Evolutionary conservation across 176 grass and related monocot genomes (phyloP).

Genomic region (Rhynchospora pubera): DNA sequence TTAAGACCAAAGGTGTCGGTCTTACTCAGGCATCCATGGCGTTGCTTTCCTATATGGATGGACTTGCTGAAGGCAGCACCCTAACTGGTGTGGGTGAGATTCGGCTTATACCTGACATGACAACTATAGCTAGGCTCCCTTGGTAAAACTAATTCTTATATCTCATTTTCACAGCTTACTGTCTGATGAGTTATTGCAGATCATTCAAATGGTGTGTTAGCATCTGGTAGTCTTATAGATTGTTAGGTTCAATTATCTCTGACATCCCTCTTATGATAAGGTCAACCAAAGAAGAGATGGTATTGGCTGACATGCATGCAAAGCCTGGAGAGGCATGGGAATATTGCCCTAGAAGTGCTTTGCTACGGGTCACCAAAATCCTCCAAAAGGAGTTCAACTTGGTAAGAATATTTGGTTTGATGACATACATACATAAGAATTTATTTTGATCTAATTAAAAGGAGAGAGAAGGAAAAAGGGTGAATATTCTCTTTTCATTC

Average conservation of each 20-base stretch:
- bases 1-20: slow-evolving; percentile 70
- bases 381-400: slow-evolving; percentile 78
- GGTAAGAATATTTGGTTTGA: slow-evolving; percentile 38
- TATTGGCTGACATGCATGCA: slow-evolving; percentile 85
- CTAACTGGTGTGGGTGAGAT: slow-evolving; percentile 90
- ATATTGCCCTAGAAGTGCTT: slow-evolving; percentile 80
- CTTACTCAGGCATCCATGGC: slow-evolving; percentile 73
- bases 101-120: slow-evolving; percentile 76
- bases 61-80: slow-evolving; percentile 70
- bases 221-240: background rate
- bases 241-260: background rate
- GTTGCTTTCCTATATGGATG: slow-evolving; percentile 74
- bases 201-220: background rate
- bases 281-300: slow-evolving; percentile 84
- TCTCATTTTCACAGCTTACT: too few species aligned
- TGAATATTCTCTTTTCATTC: background rate
- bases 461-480: background rate
- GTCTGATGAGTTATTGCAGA: background rate
- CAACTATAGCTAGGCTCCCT: slow-evolving; percentile 67
- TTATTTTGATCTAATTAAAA: slow-evolving; percentile 9
- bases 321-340: slow-evolving; percentile 80
- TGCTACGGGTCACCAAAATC: slow-evolving; percentile 59
- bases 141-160: slow-evolving; percentile 58
- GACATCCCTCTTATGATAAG: slow-evolving; percentile 28
- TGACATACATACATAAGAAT: background rate